Evolutionary conservation across 495 filamentous ascomycete genomes (phyloP), one percentile per base, ranked within the genome.

Genomic region (Talaromyces liani): DNA sequence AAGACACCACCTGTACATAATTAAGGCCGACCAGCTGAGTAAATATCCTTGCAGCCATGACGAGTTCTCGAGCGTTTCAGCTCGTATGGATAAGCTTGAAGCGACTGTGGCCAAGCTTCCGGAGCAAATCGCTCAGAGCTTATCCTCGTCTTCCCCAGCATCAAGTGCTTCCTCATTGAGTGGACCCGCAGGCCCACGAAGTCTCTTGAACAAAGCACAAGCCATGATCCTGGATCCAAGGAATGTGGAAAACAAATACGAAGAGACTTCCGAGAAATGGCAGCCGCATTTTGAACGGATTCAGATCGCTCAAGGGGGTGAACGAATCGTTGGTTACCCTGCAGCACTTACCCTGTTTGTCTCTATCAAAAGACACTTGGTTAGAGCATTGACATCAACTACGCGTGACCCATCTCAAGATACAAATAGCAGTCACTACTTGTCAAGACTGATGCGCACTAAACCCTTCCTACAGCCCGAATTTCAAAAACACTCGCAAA

Each of bases 261-360:
- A 56, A 31, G 54, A 56, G 54, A 56, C 54, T 8, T 31, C 54
- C 6, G 29, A 56, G 29, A 56, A 56, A 56, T 56, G 54, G 54
- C 54, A 56, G 54, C 54, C 54, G 24, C 24, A 56, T 27, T 56
- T 58, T n/a, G 56, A 58, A 22, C 22, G 56, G 2, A 34, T 58
- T 10, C 25, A 58, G 56, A 31, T 58, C 25, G 56, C 25, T 12
- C 56, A 58, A 20, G 56, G 56, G n/a, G 56, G 56, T 20, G 56
- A 58, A 16, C 56, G 56, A 10, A 58, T 34, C 3, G 22, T 33
- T 3, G 29, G 29, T 16, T 58, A 58, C 16, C 56, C 56, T 4
- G 56, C 56, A 34, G 25, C 56, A 58, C n/a, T 58, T 0, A 34
- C 56, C 8, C 29, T 58, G 4, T 34, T 58, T 29, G 27, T 33